Evolutionary conservation across 208 protist species (phyloP), one percentile per base, ranked within the genome.

Genomic region (Balamuthia mandrillaris): DNA sequence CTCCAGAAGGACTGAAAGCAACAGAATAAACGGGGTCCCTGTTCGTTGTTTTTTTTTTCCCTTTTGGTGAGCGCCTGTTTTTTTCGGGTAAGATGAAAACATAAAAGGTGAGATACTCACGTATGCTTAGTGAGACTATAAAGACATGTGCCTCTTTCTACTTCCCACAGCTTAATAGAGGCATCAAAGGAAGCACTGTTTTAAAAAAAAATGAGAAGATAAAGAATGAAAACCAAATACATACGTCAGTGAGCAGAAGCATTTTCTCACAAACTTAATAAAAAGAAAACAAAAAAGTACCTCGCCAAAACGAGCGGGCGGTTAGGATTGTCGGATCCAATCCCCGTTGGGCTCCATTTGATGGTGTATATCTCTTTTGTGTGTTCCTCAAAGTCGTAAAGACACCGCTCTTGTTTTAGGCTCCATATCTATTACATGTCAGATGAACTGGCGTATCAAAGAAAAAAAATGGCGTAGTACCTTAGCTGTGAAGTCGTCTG

Each of bases 401-500:
- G 18, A 37, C 56, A 86, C 9, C 66, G 31, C 47, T 90, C 87
- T 12, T 61, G 54, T 66, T 88, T 81, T 61, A 93, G 60, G 0
- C n/a, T 81, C 91, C 91, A 94, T 31, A 93, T 91, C 61, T 68
- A 14, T 14, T 18, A 12, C 47, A 45, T 21, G 7, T 24, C n/a
- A 7, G 44, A 42, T 7, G 21, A 63, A 21, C 16, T 21, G 18
- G 10, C 10, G 12, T 14, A 41, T 14, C 37, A 10, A 14, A 70
- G 16, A 70, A 41, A 81, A 84, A 12, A 1, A 44, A n/a, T 29
- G 12, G 49, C 49, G 37, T 35, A 27, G 52, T 18, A 95, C 47
- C 83, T 96, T 96, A 1, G 91, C 93, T 14, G 94, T 96, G 3
- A 9, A 72, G 86, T 97, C 95, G 78, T 97, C 95, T 14, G 95